Base-by-base conservation (phyloP, 2,329 filamentous ascomycete species). In the Xylaria sp. region DNA sequence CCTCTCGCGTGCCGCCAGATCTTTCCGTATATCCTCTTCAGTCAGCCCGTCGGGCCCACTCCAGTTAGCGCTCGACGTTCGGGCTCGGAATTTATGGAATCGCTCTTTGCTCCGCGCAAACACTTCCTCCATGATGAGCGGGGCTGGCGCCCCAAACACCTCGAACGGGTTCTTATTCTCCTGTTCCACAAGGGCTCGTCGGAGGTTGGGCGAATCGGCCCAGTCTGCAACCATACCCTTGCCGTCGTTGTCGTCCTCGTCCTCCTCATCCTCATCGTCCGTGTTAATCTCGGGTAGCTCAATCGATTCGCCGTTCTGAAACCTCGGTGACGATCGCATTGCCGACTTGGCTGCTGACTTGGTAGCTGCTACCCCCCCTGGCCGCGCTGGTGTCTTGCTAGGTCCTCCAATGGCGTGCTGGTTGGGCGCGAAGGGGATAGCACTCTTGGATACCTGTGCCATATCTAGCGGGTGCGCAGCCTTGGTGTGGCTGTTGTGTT, bases 1-100 rank as follows among this genome's bases (percentile, higher is more conserved):
- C 66, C 85, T 82, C 75, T 91, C 87, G 58, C 90, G 81, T 54
- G 87, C 87, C 65, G 89, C 87, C 65, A 87, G 79, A 77, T 93
- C 90, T 67, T 82, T 86, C 49, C 82, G 80, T 71, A 91, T 89
- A 74, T 93, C 90, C 62, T 91, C 90, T 64, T 90, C 86, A 0
- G 90, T 84, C 69, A 99, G 81, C 54, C 83, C 79, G 69, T 99
- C 96, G 3, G 89, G 82, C 56, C 91, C 85, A 72, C 86, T 89
- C 95, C 95, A 99, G 78, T 97, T 96, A 35, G 96, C 96, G 77
- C 92, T 97, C 69, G 92, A 96, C 4, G 94, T 97, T 58, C 95
- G 86, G 53, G 91, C 89, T 17, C 96, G 87, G 83, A 97, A 98
- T 73, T 92, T 91, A 80, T 91, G 91, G 75, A 91, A 87, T 66